Base-by-base conservation (phyloP, 768 basidiomycete species). In the Pisolithus microcarpus region DNA sequence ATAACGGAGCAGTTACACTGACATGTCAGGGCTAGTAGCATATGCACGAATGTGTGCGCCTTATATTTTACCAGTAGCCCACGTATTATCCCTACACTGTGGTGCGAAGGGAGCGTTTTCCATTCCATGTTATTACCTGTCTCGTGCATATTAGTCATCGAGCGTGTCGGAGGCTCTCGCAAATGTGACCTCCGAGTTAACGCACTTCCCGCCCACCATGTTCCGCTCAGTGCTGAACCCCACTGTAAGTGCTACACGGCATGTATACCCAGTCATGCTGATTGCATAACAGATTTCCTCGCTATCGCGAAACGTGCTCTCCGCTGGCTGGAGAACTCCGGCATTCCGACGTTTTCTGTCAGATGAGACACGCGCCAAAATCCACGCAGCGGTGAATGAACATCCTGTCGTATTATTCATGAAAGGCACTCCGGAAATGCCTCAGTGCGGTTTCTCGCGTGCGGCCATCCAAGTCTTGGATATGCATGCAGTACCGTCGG, bases 401-500 rank as follows among this genome's bases (percentile, higher is more conserved):
- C 80, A 79, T 40, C 93, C 93, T 0, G 78, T 98, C 6, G 96
- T 99, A 1, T 73, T 98, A 5, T 98, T 99, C 74, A 98, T 99
- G 95, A 99, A 99, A 65, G 96, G 96, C 9, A 91, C 87, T 15
- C 91, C 89, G 0, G 76, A 82, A 21, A 64, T 74, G 6, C 95
- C 95, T 2, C 84, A 92, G 60, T 98, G 95, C 54, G 95, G 95
- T 11, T 99, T 98, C 78, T 96, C 93, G 16, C 80, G 95, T 46
- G 95, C 95, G 0, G 92, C 87, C 0, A 79, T 92, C 28, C 94
- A 97, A 65, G 82, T 97, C 43, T 76, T 99, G 46, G 89, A 91
- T 44, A 67, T 90, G 37, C 86, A 94, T 39, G 83, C 84, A 23
- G 91, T 97, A 0, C 80, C 86, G 0, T 54, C 70, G 1, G 84